These are phyloP conservation scores for Anisodus tanguticus DNA, from an alignment of 257 asterid species.

Conservation along the genomic window DNA sequence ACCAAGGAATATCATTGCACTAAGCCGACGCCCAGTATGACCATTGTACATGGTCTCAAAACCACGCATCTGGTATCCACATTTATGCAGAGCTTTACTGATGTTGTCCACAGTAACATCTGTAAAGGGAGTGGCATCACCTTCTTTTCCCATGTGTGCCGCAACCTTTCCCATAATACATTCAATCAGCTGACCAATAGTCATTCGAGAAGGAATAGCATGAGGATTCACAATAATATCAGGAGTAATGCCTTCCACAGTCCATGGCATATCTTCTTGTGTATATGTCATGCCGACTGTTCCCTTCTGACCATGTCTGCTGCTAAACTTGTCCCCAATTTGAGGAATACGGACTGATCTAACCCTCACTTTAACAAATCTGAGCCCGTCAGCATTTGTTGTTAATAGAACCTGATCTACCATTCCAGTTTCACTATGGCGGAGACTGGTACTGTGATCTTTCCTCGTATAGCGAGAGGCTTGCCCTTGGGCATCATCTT, in stretches of 20 bases:
- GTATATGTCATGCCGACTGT: conserved; percentile 97
- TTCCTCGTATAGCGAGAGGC: conserved; percentile 87
- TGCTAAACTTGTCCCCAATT: conserved; percentile 95
- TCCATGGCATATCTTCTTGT: conserved; percentile 99
- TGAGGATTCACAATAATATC: conserved; percentile 95
- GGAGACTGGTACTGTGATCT: conserved; percentile 94
- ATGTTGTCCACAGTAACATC: conserved; percentile 89
- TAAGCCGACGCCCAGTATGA: conserved; percentile 84
- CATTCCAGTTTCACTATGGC: conserved; percentile 95
- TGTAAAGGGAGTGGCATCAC: conserved; percentile 96
- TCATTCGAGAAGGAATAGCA: conserved; percentile 99
- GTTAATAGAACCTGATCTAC: conserved; percentile 94
- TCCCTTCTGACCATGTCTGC: conserved; percentile 97
- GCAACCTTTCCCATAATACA: conserved; percentile 99
- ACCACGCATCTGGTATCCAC: conserved; percentile 99
- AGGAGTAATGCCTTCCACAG: conserved; percentile 85
- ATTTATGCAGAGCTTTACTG: conserved; percentile 90
- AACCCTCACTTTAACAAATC: conserved; percentile 93
- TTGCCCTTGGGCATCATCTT: conserved; percentile 88
- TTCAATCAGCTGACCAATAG: conserved; percentile 94
- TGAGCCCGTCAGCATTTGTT: conserved; percentile 90
- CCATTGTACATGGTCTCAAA: conserved; percentile 98
- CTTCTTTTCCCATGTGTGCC: conserved; percentile 97
- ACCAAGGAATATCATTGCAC: conserved; percentile 87
- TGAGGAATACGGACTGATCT: conserved; percentile 95